phyloP scores from a whole-genome alignment of 768 basidiomycete species.

The Collybia sp. region DNA sequence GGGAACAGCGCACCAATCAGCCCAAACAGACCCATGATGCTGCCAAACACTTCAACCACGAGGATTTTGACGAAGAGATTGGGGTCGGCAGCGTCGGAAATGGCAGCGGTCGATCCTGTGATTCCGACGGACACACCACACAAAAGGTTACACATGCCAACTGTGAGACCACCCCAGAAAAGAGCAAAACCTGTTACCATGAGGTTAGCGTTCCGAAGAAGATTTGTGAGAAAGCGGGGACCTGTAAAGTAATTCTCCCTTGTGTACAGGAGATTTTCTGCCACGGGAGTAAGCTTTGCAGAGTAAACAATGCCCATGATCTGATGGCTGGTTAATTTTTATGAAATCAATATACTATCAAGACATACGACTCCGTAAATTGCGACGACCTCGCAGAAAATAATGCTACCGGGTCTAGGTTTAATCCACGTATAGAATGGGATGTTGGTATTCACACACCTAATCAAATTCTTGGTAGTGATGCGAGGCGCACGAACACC shows the following conservation, averaged over 20 bases:
- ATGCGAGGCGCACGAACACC: conserved; percentile 93
- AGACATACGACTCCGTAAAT: conserved; percentile 89
- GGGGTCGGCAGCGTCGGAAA: conserved; percentile 94
- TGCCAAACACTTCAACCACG: conserved; percentile 92
- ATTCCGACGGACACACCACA: conserved; percentile 94
- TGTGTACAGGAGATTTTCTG: conserved; percentile 72
- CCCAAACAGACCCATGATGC: conserved; percentile 89
- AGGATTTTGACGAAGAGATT: conserved; percentile 94
- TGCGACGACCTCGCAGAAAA: conserved; percentile 99
- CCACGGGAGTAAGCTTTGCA: conserved; percentile 62
- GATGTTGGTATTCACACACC: conserved; percentile 40
- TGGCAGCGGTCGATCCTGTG: conserved; percentile 91
- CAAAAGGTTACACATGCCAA: conserved; percentile 90
- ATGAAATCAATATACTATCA: background rate
- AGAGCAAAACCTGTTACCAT: conserved; percentile 71
- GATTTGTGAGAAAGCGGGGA: conserved; percentile 14
- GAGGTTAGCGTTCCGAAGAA: background rate
- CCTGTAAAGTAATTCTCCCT: conserved; percentile 91
- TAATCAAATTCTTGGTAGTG: conserved; percentile 95
- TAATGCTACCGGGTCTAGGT: conserved; percentile 61
- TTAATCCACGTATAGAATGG: background rate
- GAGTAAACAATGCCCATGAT: conserved; percentile 98
- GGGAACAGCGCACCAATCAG: conserved; percentile 67
- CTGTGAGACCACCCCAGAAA: conserved; percentile 96
- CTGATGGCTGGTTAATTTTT: conserved; percentile 25